A percentile compares a stretch with the other conserved stretches of the same genome.
These are phyloP conservation scores for Starmerella bombi DNA, from an alignment of 805 yeast genomes.

Conservation along the genomic window DNA sequence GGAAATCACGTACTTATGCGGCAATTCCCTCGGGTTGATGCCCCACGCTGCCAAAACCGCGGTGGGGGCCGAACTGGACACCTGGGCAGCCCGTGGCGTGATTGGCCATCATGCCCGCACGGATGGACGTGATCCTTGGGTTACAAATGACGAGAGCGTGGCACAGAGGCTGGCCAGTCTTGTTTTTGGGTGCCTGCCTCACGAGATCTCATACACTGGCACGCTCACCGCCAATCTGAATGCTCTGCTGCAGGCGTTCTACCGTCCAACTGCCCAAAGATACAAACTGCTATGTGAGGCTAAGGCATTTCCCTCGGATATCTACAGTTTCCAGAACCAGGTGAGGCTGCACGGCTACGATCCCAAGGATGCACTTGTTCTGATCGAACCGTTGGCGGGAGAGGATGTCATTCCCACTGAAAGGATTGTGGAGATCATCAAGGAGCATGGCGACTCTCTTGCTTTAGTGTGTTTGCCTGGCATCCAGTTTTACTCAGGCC, in stretches of 20 bases:
- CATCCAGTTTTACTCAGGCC: conserved; percentile 87
- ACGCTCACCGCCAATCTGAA: conserved; percentile 74
- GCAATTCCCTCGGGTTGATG: conserved; percentile 89
- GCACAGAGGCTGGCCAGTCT: conserved; percentile 54
- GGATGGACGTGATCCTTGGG: conserved; percentile 51
- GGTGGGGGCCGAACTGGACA: conserved; percentile 53
- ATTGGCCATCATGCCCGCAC: conserved; percentile 55
- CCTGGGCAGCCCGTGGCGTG: conserved; percentile 74
- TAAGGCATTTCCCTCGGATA: conserved; percentile 86
- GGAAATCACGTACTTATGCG: conserved; percentile 56
- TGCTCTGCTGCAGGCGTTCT: conserved; percentile 57
- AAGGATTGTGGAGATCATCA: conserved; percentile 46
- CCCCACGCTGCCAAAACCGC: conserved; percentile 50
- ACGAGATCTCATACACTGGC: conserved; percentile 79
- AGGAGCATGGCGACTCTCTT: conserved; percentile 42
- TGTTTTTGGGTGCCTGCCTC: conserved; percentile 55
- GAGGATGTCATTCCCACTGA: conserved; percentile 47
- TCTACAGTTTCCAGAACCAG: conserved; percentile 68
- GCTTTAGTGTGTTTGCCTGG: conserved; percentile 77
- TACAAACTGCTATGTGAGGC: conserved; percentile 70
- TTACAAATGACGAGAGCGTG: conserved; percentile 68
- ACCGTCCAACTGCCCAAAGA: conserved; percentile 46
- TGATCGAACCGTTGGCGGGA: conserved; percentile 46
- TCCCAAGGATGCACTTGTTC: conserved; percentile 46
- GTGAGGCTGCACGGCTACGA: conserved; percentile 46